A percentile compares a stretch with the other conserved stretches of the same genome.
phyloP scores from a whole-genome alignment of 495 filamentous ascomycete genomes.

The Lichenothelia convexa region DNA sequence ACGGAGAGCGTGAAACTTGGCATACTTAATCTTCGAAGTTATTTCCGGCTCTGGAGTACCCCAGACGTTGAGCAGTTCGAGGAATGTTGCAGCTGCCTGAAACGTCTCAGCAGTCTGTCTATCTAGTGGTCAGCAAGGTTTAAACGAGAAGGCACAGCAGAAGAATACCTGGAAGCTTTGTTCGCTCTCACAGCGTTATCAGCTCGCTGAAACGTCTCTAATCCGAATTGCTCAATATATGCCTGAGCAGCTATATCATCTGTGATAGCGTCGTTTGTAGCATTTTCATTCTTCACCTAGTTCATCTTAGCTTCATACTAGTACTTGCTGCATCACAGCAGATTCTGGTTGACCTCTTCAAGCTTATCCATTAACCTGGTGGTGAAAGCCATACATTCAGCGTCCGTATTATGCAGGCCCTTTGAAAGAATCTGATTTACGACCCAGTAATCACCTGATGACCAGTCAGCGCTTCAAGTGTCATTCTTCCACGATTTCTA shows the following conservation, averaged over 20 bases:
- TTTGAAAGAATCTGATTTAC: slow-evolving; percentile 77
- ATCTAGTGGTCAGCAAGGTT: not conserved
- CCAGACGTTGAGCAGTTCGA: slow-evolving; percentile 78
- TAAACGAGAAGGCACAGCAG: not conserved
- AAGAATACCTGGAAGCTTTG: slow-evolving; percentile 57
- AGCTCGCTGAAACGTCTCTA: slow-evolving; percentile 70
- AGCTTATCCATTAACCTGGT: slow-evolving; percentile 78
- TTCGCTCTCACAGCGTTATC: slow-evolving; percentile 66
- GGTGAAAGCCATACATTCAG: slow-evolving; percentile 61
- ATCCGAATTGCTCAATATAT: slow-evolving; percentile 83
- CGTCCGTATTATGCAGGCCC: slow-evolving; percentile 54
- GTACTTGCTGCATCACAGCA: too few species aligned
- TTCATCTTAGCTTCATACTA: too few species aligned
- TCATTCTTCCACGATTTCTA: not conserved
- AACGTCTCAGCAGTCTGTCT: slow-evolving; percentile 92
- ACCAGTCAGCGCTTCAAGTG: not conserved
- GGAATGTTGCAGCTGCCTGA: slow-evolving; percentile 74
- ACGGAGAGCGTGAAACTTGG: slow-evolving; percentile 85
- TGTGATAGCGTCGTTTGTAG: slow-evolving; percentile 50
- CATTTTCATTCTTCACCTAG: slow-evolving; percentile 37
- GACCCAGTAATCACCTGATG: slow-evolving; percentile 72
- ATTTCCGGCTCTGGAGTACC: slow-evolving; percentile 54
- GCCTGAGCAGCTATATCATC: slow-evolving; percentile 75
- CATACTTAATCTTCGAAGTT: slow-evolving; percentile 76
- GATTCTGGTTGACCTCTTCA: slow-evolving; percentile 76